These are phyloP conservation scores for Talaromyces islandicus DNA, from an alignment of 2,329 filamentous ascomycete species.

Conservation along the genomic window DNA sequence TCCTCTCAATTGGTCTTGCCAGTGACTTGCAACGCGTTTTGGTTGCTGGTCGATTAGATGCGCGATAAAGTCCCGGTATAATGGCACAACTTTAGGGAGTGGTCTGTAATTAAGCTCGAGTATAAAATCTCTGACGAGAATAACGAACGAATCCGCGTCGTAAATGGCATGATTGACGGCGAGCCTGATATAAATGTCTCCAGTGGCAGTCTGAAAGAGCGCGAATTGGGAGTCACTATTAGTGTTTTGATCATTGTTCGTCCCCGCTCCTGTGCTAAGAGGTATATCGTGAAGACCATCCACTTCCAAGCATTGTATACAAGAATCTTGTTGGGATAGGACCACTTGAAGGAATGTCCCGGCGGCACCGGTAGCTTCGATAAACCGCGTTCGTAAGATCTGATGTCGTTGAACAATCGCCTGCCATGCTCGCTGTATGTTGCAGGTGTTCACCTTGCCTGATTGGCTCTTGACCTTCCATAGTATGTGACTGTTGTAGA, in stretches of 20 bases:
- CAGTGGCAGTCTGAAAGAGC: not conserved
- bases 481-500: not conserved
- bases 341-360: not conserved
- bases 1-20: not conserved
- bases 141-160: not conserved
- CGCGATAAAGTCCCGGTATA: not conserved
- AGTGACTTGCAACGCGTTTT: not conserved
- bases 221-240: not conserved
- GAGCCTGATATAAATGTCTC: not conserved
- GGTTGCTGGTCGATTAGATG: not conserved
- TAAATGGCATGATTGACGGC: not conserved
- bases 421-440: not conserved
- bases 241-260: not conserved
- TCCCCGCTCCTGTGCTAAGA: not conserved
- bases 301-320: not conserved
- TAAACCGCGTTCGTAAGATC: not conserved
- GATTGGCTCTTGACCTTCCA: not conserved
- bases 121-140: not conserved
- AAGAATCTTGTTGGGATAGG: not conserved
- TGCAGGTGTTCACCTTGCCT: not conserved
- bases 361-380: not conserved
- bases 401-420: not conserved
- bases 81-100: constrained; percentile 8
- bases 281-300: not conserved
- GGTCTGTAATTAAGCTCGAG: not conserved